phyloP scores from a whole-genome alignment of 768 basidiomycete species.

The Phanerochaete carnosa region DNA sequence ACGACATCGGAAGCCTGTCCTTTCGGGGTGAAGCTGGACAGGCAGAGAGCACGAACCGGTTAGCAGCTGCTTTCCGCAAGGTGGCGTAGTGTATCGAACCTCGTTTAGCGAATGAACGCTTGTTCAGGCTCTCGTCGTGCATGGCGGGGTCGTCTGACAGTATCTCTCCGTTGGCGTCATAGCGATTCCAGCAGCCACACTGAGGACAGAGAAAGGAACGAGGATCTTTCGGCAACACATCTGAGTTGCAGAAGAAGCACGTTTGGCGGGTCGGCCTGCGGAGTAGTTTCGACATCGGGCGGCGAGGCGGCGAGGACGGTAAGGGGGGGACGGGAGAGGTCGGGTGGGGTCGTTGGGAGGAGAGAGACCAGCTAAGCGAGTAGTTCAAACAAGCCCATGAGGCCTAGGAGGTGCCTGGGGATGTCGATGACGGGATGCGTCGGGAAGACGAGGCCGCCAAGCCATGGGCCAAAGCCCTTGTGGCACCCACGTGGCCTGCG shows the following conservation, averaged over 20 bases:
- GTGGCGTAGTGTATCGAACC: slow-evolving; percentile 39
- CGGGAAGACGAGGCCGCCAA: neutral
- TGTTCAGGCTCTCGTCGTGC: slow-evolving; percentile 76
- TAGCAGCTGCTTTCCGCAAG: neutral
- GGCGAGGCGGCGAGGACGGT: neutral
- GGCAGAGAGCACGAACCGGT: neutral
- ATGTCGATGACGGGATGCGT: neutral
- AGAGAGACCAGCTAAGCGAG: neutral
- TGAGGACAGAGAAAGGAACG: slow-evolving; percentile 62
- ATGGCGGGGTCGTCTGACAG: slow-evolving; percentile 85
- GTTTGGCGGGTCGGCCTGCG: slow-evolving; percentile 44
- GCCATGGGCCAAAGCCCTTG: neutral
- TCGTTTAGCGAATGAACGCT: slow-evolving; percentile 64
- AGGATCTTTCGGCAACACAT: slow-evolving; percentile 42
- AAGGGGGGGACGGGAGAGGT: neutral
- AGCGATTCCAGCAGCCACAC: slow-evolving; percentile 76
- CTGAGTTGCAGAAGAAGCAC: slow-evolving; percentile 75
- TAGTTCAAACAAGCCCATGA: no score
- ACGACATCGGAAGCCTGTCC: slow-evolving; percentile 62
- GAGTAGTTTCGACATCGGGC: slow-evolving; percentile 39
- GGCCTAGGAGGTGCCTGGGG: neutral
- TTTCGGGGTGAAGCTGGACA: slow-evolving; percentile 61
- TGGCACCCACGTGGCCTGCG: slow-evolving; percentile 1
- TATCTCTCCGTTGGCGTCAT: slow-evolving; percentile 69
- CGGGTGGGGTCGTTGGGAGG: neutral